These are phyloP conservation scores for Linnemannia hyalina DNA, from an alignment of 192 early-diverging fungal species.

Conservation along the genomic window DNA sequence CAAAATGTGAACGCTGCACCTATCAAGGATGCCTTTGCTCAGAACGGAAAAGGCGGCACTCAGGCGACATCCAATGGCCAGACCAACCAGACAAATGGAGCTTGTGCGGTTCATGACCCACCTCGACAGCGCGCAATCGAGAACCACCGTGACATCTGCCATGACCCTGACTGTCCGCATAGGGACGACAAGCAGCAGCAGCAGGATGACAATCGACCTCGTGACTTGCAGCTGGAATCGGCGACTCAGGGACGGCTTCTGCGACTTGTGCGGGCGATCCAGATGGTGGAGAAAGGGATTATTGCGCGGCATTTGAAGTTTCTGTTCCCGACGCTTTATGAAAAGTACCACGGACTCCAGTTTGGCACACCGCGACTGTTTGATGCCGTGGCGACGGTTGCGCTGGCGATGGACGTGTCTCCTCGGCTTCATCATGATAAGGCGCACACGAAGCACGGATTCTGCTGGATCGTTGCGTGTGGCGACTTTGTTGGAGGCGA, in stretches of 20 bases:
- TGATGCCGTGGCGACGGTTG: constrained; percentile 55
- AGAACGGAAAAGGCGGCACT: neutral
- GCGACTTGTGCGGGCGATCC: constrained; percentile 37
- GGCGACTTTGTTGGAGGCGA: constrained; percentile 55
- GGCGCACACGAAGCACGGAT: constrained; percentile 49
- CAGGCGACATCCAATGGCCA: neutral
- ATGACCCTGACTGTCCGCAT: neutral
- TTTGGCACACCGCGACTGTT: constrained; percentile 52
- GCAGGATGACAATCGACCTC: neutral
- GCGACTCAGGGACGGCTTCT: constrained; percentile 34
- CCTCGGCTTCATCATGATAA: constrained; percentile 49
- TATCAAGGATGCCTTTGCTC: neutral
- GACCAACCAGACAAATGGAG: neutral
- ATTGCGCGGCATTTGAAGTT: constrained; percentile 52
- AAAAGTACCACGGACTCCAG: constrained; percentile 54
- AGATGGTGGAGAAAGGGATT: constrained; percentile 51
- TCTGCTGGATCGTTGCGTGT: constrained; percentile 55
- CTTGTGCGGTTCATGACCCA: constrained; percentile 6
- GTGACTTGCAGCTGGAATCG: constrained; percentile 12
- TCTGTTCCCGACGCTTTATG: constrained; percentile 50
- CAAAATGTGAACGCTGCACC: neutral
- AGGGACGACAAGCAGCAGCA: neutral
- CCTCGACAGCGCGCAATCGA: neutral
- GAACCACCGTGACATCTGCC: neutral
- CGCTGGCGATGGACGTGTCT: constrained; percentile 46